These are phyloP conservation scores for Alternaria hordeiaustralica DNA, from an alignment of 2,329 filamentous ascomycete species.

Conservation along the genomic window DNA sequence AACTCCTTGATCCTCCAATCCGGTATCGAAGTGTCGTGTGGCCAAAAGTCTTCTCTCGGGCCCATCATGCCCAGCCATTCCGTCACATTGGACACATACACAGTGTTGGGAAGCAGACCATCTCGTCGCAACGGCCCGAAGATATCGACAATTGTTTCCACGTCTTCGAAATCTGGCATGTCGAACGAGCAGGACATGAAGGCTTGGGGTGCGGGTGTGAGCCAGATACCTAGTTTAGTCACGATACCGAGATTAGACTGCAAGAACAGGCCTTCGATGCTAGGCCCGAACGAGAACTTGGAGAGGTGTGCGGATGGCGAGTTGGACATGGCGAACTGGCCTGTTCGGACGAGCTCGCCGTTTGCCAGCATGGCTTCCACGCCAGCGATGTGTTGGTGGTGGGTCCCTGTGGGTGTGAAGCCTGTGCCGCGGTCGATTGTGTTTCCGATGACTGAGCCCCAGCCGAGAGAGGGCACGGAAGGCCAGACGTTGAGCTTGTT, in stretches of 20 bases:
- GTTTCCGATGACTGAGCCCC: slow-evolving; percentile 46
- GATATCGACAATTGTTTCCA: slow-evolving; percentile 54
- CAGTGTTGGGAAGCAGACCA: slow-evolving; percentile 52
- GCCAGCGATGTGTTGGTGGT: slow-evolving; percentile 48
- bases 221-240: slow-evolving; percentile 48
- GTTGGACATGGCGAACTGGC: slow-evolving; percentile 51
- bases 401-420: slow-evolving; percentile 48
- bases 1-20: slow-evolving; percentile 55
- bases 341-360: slow-evolving; percentile 43
- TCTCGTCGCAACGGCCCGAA: slow-evolving; percentile 55
- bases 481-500: slow-evolving; percentile 44
- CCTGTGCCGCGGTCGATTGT: slow-evolving; percentile 53
- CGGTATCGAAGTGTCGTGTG: slow-evolving; percentile 53
- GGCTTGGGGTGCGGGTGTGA: slow-evolving; percentile 48
- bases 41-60: slow-evolving; percentile 54
- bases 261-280: slow-evolving; percentile 56
- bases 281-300: slow-evolving; percentile 49
- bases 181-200: slow-evolving; percentile 57
- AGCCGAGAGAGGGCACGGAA: slow-evolving; percentile 41
- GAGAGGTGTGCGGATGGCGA: slow-evolving; percentile 50
- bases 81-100: slow-evolving; percentile 56
- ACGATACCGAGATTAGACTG: slow-evolving; percentile 62
- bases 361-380: slow-evolving; percentile 47
- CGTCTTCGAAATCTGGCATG: slow-evolving; percentile 55
- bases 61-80: slow-evolving; percentile 56